Base-by-base conservation (phyloP, 805 yeast species). In the Yarrowia sp. region DNA sequence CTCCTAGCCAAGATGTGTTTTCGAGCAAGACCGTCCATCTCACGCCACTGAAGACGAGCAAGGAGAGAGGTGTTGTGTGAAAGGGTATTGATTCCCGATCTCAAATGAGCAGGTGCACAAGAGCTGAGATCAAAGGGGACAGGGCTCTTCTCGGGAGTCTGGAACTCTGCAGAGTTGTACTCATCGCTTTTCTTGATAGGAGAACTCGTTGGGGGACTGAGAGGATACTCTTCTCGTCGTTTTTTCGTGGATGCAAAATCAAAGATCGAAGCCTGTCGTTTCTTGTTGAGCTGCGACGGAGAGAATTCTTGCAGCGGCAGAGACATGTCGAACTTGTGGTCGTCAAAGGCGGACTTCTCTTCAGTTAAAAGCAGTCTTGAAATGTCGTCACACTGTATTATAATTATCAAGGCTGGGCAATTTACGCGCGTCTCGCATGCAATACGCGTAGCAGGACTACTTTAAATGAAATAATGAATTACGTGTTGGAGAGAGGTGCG, bases 361-460 rank as follows among this genome's bases (percentile, higher is more conserved):
- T 5, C 32, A 26, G 32, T 26, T 26, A 26, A 26, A 26, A 26
- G 32, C 32, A 5, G 32, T 26, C 32, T 38, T 38, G 40, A 38
- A 10, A 11, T 38, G 40, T 38, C 3, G 8, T 11, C 8, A 3
- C 7, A 35, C 5, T n/a, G 26, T 26, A 48, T 8, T 43, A 16
- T 14, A 43, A 9, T 32, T 59, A 8, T 19, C 22, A 15, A 45
- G 52, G 65, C 52, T 26, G 40, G 14, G 49, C 22, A 59, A 45
- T 59, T 59, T 22, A 59, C 52, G 15, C 65, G 65, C 65, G 65
- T 59, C 65, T 11, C 42, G 65, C 52, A 59, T 59, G 52, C 41
- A 32, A 3, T 10, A 56, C 63, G 63, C 63, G 63, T 56, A 19
- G 42, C 15, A 14, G 42, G 3, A 26, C 42, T 26, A 36, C 56